A percentile compares a stretch with the other conserved stretches of the same genome.
Evolutionary conservation across 257 asterid genomes (phyloP).

Genomic region (Orobanche coerulescens): DNA sequence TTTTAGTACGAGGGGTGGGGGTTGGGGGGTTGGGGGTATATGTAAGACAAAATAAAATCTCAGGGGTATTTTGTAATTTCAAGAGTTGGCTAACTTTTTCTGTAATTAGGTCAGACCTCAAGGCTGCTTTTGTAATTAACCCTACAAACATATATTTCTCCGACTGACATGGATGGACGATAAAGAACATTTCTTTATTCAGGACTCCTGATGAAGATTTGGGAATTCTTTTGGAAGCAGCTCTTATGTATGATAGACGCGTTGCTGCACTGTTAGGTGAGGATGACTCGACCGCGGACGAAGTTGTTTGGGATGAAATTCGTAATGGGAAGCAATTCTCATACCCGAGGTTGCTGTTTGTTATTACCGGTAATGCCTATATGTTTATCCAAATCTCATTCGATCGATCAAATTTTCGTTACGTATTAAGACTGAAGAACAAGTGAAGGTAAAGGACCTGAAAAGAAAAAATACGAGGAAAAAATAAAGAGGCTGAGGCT

Average conservation of each 20-base stretch:
- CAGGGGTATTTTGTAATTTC: background rate
- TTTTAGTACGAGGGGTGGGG: no score
- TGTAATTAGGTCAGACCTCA: background rate
- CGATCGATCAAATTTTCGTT: background rate
- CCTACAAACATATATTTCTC: background rate
- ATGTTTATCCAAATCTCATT: background rate
- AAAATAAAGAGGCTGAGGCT: constrained; percentile 71
- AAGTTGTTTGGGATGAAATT: constrained; percentile 58
- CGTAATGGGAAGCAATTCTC: constrained; percentile 44
- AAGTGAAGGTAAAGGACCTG: constrained; percentile 89
- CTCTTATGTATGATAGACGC: constrained; percentile 92
- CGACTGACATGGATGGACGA: constrained; percentile 17
- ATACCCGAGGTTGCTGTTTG: constrained; percentile 82
- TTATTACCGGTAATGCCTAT: constrained; percentile 69
- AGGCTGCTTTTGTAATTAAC: background rate
- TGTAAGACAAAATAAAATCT: background rate
- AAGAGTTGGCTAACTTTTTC: background rate
- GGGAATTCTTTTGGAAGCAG: constrained; percentile 87
- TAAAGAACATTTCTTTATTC: constrained; percentile 21
- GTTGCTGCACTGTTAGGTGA: constrained; percentile 76
- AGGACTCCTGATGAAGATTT: constrained; percentile 99
- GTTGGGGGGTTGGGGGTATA: no score
- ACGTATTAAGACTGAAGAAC: background rate
- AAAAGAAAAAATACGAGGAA: constrained; percentile 87
- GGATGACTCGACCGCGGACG: constrained; percentile 59